phyloP scores from a whole-genome alignment of 768 basidiomycete genomes.

The Floccularia luteovirens region DNA sequence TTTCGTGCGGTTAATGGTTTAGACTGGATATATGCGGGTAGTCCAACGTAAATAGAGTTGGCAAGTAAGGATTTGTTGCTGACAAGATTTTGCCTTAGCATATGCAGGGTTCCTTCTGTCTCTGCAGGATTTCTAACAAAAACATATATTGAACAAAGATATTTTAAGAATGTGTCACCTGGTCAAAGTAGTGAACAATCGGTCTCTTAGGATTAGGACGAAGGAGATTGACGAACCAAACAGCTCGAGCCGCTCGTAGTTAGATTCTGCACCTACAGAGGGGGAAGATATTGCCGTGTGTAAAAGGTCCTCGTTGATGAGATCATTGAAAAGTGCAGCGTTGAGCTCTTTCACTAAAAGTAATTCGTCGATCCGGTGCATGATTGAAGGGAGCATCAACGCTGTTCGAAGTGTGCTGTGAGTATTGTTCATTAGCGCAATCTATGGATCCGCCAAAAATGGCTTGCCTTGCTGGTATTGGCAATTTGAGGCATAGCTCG shows the following conservation, averaged over 20 bases:
- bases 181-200: conserved; percentile 6
- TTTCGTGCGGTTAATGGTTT: conserved; percentile 59
- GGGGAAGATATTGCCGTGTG: conserved; percentile 64
- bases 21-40: conserved; percentile 69
- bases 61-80: conserved; percentile 63
- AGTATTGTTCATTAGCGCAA: not conserved
- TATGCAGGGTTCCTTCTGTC: conserved; percentile 63
- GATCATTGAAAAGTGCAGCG: conserved; percentile 52
- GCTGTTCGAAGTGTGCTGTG: conserved; percentile 54
- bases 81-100: conserved; percentile 60
- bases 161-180: conserved; percentile 85
- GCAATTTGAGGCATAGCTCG: conserved; percentile 69
- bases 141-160: conserved; percentile 64
- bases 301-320: conserved; percentile 54
- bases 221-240: conserved; percentile 42
- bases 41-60: conserved; percentile 45
- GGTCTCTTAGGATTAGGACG: not conserved
- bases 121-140: conserved; percentile 61
- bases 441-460: not conserved
- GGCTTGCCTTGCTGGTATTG: conserved; percentile 61
- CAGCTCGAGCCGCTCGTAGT: conserved; percentile 83
- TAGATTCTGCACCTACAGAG: conserved; percentile 57
- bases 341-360: conserved; percentile 78
- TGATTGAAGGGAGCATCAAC: conserved; percentile 68
- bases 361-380: conserved; percentile 63